These are phyloP conservation scores for Leptodermis oblonga DNA, from an alignment of 257 asterid genomes.

Conservation along the genomic window DNA sequence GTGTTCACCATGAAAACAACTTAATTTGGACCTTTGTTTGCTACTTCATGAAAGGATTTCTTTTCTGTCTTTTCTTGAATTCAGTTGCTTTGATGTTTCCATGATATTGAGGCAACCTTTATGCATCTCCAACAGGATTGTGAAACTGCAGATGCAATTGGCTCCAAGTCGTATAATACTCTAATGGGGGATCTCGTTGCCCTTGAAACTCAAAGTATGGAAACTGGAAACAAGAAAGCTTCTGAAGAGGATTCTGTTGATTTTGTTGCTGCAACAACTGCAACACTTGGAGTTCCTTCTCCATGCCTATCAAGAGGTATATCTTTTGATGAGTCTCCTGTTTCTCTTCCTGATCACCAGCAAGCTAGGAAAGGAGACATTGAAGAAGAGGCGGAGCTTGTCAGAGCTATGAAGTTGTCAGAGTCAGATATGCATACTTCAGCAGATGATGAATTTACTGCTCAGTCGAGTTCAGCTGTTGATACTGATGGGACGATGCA, in stretches of 20 bases:
- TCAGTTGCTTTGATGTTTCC: not conserved
- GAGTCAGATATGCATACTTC: constrained; percentile 34
- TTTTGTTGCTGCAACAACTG: constrained; percentile 95
- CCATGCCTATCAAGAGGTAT: constrained; percentile 82
- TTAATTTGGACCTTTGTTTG: not conserved
- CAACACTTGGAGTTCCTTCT: constrained; percentile 92
- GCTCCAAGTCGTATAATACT: constrained; percentile 83
- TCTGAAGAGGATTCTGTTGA: constrained; percentile 73
- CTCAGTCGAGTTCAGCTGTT: constrained; percentile 18
- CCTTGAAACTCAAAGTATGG: constrained; percentile 54
- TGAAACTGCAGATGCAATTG: constrained; percentile 75
- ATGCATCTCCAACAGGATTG: constrained; percentile 45
- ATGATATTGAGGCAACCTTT: constrained; percentile 5
- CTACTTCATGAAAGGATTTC: not conserved
- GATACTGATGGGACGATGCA: constrained; percentile 28
- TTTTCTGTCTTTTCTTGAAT: not conserved
- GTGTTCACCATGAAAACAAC: not conserved
- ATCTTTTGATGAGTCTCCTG: constrained; percentile 69
- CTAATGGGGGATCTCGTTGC: constrained; percentile 92
- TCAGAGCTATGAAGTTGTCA: constrained; percentile 56
- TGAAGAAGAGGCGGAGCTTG: constrained; percentile 77
- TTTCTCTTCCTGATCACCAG: constrained; percentile 13
- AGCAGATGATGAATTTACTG: constrained; percentile 26
- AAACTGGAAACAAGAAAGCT: constrained; percentile 34
- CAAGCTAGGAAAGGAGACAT: constrained; percentile 66